A percentile compares a stretch with the other conserved stretches of the same genome.
phyloP scores from a whole-genome alignment of 2,329 filamentous ascomycete genomes.

The Calycina herbarum region DNA sequence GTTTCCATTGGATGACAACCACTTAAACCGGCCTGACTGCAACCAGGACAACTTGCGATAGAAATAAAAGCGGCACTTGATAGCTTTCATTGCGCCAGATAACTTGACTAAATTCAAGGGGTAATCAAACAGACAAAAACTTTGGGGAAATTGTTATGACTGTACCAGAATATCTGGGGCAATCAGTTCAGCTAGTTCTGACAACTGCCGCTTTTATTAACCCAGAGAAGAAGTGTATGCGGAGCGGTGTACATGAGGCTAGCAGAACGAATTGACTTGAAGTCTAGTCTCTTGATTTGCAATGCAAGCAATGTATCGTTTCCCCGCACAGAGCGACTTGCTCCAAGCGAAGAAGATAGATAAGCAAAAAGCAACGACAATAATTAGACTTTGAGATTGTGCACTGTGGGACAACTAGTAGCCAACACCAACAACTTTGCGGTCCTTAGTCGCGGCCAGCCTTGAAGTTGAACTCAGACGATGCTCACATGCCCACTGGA shows the following conservation, averaged over 20 bases:
- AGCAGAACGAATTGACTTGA: not conserved
- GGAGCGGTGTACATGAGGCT: not conserved
- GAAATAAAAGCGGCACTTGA: not conserved
- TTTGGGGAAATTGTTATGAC: not conserved
- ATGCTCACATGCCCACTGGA: not conserved
- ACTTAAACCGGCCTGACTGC: not conserved
- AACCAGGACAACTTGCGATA: not conserved
- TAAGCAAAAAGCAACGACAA: not conserved
- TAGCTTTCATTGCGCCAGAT: not conserved
- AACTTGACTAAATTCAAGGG: not conserved
- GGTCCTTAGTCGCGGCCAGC: not conserved
- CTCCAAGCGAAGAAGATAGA: not conserved
- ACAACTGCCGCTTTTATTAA: not conserved
- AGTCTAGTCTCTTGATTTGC: not conserved
- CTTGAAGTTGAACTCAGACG: not conserved
- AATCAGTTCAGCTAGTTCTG: not conserved
- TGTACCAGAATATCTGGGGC: not conserved
- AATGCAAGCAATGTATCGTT: not conserved
- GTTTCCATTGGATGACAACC: conserved; percentile 16
- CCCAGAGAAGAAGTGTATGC: not conserved
- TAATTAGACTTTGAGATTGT: not conserved
- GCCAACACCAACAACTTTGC: not conserved
- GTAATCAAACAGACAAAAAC: not conserved
- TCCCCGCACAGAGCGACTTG: not conserved
- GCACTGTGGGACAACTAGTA: not conserved